These are phyloP conservation scores for Teratosphaeria pseudoeucalypti DNA, from an alignment of 2,329 filamentous ascomycete species.

Conservation along the genomic window DNA sequence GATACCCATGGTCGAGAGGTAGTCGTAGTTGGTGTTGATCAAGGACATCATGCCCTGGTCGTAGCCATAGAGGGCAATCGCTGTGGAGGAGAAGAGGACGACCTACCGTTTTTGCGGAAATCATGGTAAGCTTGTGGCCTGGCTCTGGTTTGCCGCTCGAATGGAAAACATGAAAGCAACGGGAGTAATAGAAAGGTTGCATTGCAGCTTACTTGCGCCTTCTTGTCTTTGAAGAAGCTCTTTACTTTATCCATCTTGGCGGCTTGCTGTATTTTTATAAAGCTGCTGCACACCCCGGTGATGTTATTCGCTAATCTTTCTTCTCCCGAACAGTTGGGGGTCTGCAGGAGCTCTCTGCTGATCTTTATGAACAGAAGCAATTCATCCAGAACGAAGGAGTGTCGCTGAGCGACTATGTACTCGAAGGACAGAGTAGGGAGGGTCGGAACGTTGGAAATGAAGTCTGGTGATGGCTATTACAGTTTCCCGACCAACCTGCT, in stretches of 20 bases:
- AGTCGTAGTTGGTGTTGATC: slow-evolving; percentile 46
- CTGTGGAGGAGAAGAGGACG: slow-evolving; percentile 43
- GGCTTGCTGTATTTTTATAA: background rate
- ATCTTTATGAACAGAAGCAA: background rate
- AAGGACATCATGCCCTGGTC: slow-evolving; percentile 42
- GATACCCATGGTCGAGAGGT: slow-evolving; percentile 50
- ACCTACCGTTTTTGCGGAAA: slow-evolving; percentile 27
- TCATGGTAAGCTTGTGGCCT: slow-evolving; percentile 3
- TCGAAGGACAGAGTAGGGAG: background rate
- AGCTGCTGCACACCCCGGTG: background rate
- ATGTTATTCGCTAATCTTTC: background rate
- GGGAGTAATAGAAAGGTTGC: background rate
- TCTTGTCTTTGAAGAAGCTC: slow-evolving; percentile 19
- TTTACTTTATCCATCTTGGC: slow-evolving; percentile 13
- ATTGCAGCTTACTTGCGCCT: slow-evolving; percentile 14
- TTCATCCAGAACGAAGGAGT: background rate
- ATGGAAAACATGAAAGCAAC: background rate
- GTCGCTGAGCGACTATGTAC: background rate
- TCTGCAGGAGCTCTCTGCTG: background rate
- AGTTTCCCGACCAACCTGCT: background rate
- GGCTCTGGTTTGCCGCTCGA: background rate
- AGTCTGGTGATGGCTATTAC: background rate
- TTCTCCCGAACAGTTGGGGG: background rate
- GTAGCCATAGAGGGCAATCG: slow-evolving; percentile 44
- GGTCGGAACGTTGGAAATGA: background rate